These are phyloP conservation scores for Globisporangium camurandrum DNA, from an alignment of 352 stramenopile species.

Conservation along the genomic window DNA sequence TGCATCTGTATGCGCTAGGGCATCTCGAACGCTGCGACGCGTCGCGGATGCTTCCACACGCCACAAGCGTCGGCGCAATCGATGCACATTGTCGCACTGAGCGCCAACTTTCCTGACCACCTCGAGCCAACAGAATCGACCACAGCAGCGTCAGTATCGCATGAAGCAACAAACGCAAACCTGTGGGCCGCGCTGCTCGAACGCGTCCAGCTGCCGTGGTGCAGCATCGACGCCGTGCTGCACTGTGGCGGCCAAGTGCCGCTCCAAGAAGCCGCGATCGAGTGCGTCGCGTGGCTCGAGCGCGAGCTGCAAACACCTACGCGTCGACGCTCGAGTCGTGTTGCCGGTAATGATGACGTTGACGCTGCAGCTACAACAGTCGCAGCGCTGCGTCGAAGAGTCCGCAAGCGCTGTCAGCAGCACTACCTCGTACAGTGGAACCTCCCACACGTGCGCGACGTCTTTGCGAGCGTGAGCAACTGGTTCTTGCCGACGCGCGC, in stretches of 20 bases:
- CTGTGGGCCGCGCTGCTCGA: slow-evolving; percentile 48
- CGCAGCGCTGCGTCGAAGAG: slow-evolving; percentile 19
- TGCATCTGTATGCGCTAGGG: slow-evolving; percentile 21
- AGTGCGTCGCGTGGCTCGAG: slow-evolving; percentile 53
- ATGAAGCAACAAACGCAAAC: slow-evolving; percentile 41
- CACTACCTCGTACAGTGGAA: slow-evolving; percentile 64
- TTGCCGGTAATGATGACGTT: no score
- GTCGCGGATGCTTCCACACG: slow-evolving; percentile 60
- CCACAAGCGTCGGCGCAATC: slow-evolving; percentile 13
- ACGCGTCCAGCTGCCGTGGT: slow-evolving; percentile 48
- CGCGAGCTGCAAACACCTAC: slow-evolving; percentile 23
- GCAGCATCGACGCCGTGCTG: slow-evolving; percentile 58
- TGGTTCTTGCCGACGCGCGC: slow-evolving; percentile 53
- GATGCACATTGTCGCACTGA: slow-evolving; percentile 55
- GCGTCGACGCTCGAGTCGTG: background rate
- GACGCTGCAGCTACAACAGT: background rate
- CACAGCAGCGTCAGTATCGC: no score
- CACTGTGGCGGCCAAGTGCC: slow-evolving; percentile 70
- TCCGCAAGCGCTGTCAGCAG: slow-evolving; percentile 62
- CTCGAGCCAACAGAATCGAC: slow-evolving; percentile 50
- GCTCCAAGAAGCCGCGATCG: slow-evolving; percentile 54
- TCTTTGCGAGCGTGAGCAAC: slow-evolving; percentile 53
- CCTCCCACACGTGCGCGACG: slow-evolving; percentile 48
- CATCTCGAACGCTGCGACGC: slow-evolving; percentile 38
- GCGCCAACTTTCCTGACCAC: slow-evolving; percentile 59